Conservation (phyloP, 441 rosid genomes). For the Codiaeum variegatum region DNA sequence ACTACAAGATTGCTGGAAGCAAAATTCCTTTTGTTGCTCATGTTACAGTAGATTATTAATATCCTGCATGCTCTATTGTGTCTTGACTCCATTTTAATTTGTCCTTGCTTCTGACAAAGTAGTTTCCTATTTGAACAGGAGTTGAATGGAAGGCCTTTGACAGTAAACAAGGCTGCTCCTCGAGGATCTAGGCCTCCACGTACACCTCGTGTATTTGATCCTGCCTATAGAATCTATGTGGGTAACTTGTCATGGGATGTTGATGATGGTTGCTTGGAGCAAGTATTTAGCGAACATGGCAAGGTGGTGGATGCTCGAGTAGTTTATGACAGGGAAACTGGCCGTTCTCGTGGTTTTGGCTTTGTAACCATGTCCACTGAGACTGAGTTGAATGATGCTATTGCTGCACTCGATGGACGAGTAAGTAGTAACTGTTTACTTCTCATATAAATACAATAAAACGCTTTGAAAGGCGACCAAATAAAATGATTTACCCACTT, state of each 20-base stretch:
- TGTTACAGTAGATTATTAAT: background rate
- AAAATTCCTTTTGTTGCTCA: background rate
- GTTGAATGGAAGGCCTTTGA: constrained; percentile 48
- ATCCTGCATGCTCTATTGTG: background rate
- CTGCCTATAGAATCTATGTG: constrained; percentile 43
- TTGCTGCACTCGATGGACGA: constrained; percentile 76
- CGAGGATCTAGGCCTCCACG: constrained; percentile 55
- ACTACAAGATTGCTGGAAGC: background rate
- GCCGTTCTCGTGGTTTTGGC: constrained; percentile 77
- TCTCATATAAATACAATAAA: background rate
- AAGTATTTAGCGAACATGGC: constrained; percentile 66
- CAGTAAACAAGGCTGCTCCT: constrained; percentile 68
- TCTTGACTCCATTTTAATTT: background rate
- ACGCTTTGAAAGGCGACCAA: background rate
- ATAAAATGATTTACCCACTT: background rate
- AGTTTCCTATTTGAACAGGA: constrained; percentile 36
- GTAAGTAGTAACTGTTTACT: constrained; percentile 24
- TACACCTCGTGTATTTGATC: constrained; percentile 35
- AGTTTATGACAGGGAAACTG: constrained; percentile 54
- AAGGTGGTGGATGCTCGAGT: constrained; percentile 59
- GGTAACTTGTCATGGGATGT: constrained; percentile 69
- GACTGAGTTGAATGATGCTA: constrained; percentile 66
- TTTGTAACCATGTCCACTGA: constrained; percentile 63
- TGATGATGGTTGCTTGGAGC: constrained; percentile 53
- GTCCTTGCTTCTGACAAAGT: background rate